Conservation (phyloP, 176 grass and related monocot genomes). For the Eleusine indica region DNA sequence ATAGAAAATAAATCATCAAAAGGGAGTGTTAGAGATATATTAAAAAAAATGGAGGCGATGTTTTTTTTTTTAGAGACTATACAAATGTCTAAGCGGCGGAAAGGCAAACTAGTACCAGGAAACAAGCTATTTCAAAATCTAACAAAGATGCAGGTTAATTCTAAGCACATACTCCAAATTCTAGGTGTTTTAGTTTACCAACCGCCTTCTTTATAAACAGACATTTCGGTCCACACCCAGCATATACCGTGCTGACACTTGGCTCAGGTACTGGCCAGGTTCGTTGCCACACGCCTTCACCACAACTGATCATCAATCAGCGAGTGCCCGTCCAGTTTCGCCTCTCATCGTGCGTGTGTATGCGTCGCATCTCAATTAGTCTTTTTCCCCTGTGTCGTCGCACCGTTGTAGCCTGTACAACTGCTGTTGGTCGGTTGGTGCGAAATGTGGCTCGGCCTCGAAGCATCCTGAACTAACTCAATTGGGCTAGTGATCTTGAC, state of each 20-base stretch:
- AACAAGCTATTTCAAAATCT: not conserved
- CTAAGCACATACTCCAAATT: not conserved
- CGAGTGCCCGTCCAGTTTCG: conserved; percentile 16
- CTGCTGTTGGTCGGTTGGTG: conserved; percentile 14
- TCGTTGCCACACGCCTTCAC: conserved; percentile 14
- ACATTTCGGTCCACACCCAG: not conserved
- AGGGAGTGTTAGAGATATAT: too few species aligned
- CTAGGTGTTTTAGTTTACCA: conserved; percentile 10
- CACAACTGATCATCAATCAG: not conserved
- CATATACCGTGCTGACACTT: conserved; percentile 12
- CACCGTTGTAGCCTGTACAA: not conserved
- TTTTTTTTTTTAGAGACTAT: not conserved
- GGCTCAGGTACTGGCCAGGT: not conserved
- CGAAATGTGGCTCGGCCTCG: not conserved
- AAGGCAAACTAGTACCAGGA: not conserved
- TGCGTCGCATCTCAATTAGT: conserved; percentile 7
- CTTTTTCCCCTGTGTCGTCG: not conserved
- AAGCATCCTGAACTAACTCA: conserved; percentile 18
- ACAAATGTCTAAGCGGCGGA: not conserved
- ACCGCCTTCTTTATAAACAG: not conserved
- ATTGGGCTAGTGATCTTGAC: not conserved
- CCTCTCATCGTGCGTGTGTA: not conserved
- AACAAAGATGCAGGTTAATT: not conserved
- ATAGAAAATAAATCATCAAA: too few species aligned
- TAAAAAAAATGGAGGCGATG: not conserved